Percentiles rank a stretch among this genome's conserved stretches.
Evolutionary conservation across 2,329 filamentous ascomycete species (phyloP).

Genomic region (Capronia americana): DNA sequence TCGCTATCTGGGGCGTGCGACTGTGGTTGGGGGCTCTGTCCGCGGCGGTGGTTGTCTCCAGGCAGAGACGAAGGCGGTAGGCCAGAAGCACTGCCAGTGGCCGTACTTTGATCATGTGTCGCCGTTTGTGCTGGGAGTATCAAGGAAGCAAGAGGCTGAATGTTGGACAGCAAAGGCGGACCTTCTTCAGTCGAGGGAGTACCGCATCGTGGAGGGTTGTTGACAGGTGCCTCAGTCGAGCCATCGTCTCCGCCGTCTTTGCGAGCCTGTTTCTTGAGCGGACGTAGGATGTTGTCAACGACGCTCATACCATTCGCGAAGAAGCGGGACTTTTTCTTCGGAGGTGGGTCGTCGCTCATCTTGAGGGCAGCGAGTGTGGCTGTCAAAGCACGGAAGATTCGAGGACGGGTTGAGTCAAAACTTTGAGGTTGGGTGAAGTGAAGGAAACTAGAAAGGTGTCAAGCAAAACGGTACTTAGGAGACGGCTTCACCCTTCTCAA

Average conservation of each 20-base stretch:
- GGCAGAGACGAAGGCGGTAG: neutral
- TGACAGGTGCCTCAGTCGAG: neutral
- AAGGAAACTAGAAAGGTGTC: neutral
- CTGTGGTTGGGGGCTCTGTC: neutral
- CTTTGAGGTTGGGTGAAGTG: neutral
- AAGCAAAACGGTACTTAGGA: neutral
- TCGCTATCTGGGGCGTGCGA: slow-evolving; percentile 18
- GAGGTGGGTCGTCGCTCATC: slow-evolving; percentile 35
- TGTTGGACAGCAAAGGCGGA: neutral
- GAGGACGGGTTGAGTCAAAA: neutral
- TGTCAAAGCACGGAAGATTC: neutral
- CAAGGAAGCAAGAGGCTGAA: neutral
- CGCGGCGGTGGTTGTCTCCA: neutral
- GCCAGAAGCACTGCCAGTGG: neutral
- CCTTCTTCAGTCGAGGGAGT: neutral
- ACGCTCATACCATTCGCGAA: slow-evolving; percentile 36
- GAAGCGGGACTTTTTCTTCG: slow-evolving; percentile 36
- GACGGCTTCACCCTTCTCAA: neutral
- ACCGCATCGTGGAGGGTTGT: neutral
- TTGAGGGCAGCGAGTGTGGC: slow-evolving; percentile 8
- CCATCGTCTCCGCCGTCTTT: neutral
- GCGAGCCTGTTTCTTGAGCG: slow-evolving; percentile 17
- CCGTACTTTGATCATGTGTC: neutral
- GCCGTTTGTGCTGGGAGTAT: neutral
- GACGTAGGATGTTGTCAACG: slow-evolving; percentile 29